Evolutionary conservation across 106 monocot species (phyloP).

Genomic region (Posidonia australis): DNA sequence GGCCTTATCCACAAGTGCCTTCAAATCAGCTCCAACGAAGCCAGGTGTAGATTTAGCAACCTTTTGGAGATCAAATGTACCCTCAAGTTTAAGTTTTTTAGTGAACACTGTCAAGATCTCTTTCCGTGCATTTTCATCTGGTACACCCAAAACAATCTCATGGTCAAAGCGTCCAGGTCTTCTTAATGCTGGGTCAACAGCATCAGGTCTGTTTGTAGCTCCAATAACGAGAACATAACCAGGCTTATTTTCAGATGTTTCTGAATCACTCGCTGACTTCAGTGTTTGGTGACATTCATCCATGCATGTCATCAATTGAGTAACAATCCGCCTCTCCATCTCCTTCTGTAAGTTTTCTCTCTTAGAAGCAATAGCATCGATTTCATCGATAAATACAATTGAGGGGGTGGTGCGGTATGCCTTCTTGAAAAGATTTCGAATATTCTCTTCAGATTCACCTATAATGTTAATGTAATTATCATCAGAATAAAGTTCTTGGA

Average conservation of each 20-base stretch:
- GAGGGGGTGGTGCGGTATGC: conserved; percentile 84
- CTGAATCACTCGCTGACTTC: conserved; percentile 22
- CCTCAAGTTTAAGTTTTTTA: conserved; percentile 48
- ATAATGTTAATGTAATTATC: neutral
- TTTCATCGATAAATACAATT: conserved; percentile 93
- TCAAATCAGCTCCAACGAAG: conserved; percentile 94
- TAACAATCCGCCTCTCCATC: conserved; percentile 93
- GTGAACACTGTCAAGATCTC: conserved; percentile 57
- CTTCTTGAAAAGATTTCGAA: conserved; percentile 75
- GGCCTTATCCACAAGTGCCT: conserved; percentile 68
- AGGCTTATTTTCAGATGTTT: conserved; percentile 40
- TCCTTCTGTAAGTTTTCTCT: conserved; percentile 78
- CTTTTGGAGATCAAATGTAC: conserved; percentile 53
- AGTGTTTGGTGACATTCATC: conserved; percentile 66
- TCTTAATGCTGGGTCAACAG: conserved; percentile 75
- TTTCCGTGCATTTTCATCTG: conserved; percentile 64
- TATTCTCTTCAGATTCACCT: conserved; percentile 94
- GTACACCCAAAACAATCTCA: conserved; percentile 74
- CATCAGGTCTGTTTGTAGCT: conserved; percentile 94
- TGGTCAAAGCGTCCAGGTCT: conserved; percentile 82
- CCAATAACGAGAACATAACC: conserved; percentile 94
- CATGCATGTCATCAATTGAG: conserved; percentile 97
- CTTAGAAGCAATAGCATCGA: conserved; percentile 97
- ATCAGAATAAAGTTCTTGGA: neutral
- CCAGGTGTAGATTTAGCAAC: conserved; percentile 82